phyloP scores from a whole-genome alignment of 148 eudicot species.

The Beta vulgaris region DNA sequence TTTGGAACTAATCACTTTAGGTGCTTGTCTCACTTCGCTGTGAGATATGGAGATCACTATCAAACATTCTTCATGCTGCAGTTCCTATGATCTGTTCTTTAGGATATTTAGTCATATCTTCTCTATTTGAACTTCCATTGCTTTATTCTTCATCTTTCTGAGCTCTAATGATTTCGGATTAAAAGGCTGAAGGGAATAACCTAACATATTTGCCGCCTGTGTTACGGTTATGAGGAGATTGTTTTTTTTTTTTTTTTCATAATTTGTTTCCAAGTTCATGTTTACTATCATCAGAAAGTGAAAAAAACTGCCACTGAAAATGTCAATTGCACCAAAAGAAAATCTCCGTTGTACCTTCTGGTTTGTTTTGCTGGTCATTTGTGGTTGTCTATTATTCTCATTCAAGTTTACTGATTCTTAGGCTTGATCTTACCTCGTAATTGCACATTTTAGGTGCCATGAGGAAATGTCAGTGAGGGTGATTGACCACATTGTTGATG shows the following conservation, averaged over 20 bases:
- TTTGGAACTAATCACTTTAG: too few relatives aligned
- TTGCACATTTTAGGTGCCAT: slow-evolving; percentile 61
- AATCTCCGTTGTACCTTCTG: not conserved
- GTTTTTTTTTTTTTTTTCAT: too few relatives aligned
- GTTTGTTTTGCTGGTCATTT: not conserved
- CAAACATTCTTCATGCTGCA: too few relatives aligned
- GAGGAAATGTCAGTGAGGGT: slow-evolving; percentile 80
- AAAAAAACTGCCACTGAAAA: not conserved
- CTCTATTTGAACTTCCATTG: too few relatives aligned
- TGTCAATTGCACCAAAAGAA: not conserved
- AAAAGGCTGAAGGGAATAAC: not conserved
- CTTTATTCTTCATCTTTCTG: too few relatives aligned
- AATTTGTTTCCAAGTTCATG: too few relatives aligned
- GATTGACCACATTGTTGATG: slow-evolving; percentile 83
- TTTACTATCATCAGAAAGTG: too few relatives aligned
- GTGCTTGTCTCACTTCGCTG: too few relatives aligned
- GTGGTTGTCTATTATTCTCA: not conserved
- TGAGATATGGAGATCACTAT: too few relatives aligned
- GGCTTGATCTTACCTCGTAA: not conserved
- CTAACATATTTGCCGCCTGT: not conserved
- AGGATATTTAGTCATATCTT: too few relatives aligned
- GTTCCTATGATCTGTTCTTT: too few relatives aligned
- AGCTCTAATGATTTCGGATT: not conserved
- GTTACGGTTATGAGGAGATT: not conserved
- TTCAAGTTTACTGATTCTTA: not conserved